Evolutionary conservation across 2,329 filamentous ascomycete genomes (phyloP).

Genomic region (Fusarium agapanthi): DNA sequence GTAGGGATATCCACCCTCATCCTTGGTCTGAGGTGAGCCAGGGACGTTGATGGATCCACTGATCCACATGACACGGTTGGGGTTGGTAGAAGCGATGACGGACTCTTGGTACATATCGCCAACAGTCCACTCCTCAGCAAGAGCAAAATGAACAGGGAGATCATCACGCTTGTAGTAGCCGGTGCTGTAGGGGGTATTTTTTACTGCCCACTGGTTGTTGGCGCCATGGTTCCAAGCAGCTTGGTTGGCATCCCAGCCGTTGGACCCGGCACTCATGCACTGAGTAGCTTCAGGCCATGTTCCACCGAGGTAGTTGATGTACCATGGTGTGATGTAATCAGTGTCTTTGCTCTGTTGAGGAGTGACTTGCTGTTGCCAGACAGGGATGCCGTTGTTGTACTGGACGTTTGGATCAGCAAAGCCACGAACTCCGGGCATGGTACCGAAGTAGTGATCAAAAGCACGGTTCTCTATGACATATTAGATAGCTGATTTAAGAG

Average conservation of each 20-base stretch:
- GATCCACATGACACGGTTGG: constrained; percentile 61
- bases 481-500: background rate
- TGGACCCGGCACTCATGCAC: constrained; percentile 61
- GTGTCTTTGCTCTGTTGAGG: background rate
- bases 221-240: constrained; percentile 58
- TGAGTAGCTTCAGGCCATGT: constrained; percentile 60
- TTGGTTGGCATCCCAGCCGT: constrained; percentile 62
- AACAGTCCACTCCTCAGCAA: constrained; percentile 11
- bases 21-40: constrained; percentile 42
- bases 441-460: constrained; percentile 17
- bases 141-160: background rate
- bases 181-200: constrained; percentile 33
- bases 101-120: constrained; percentile 65
- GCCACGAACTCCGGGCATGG: constrained; percentile 12
- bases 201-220: constrained; percentile 62
- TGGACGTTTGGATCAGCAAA: constrained; percentile 14
- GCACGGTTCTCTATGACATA: background rate
- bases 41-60: constrained; percentile 62
- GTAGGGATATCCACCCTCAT: constrained; percentile 24
- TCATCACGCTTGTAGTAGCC: constrained; percentile 3
- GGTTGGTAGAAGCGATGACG: constrained; percentile 61
- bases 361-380: constrained; percentile 5
- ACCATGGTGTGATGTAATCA: constrained; percentile 50
- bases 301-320: constrained; percentile 64
- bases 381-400: background rate